Conservation (phyloP, 768 basidiomycete genomes). For the Russula olivacea region DNA sequence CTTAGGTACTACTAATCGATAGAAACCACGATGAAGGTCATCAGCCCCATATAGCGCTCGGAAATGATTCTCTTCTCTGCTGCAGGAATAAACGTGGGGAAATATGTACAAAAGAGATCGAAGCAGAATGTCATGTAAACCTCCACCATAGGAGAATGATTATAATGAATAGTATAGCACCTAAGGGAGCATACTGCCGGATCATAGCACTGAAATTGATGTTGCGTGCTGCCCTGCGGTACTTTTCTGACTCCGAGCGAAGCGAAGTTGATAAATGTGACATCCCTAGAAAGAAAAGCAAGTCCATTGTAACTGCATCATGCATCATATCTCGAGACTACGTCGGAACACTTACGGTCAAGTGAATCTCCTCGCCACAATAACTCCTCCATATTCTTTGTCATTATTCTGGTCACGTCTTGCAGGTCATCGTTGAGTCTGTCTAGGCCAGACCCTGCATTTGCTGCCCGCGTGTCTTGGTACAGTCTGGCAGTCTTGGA, state of each 20-base stretch:
- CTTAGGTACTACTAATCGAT: slow-evolving; percentile 7
- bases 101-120: slow-evolving; percentile 13
- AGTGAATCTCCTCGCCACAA: slow-evolving; percentile 97
- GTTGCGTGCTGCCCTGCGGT: slow-evolving; percentile 90
- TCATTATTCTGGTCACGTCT: slow-evolving; percentile 99
- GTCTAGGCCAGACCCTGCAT: slow-evolving; percentile 66
- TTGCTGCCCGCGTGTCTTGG: slow-evolving; percentile 85
- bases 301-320: background rate
- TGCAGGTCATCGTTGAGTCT: slow-evolving; percentile 93
- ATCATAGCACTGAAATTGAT: slow-evolving; percentile 92
- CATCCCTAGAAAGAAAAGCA: slow-evolving; percentile 61
- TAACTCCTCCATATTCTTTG: slow-evolving; percentile 99
- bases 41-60: slow-evolving; percentile 7
- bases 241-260: slow-evolving; percentile 94
- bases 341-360: slow-evolving; percentile 58
- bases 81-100: slow-evolving; percentile 2
- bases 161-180: slow-evolving; percentile 71
- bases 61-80: slow-evolving; percentile 7
- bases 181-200: slow-evolving; percentile 92
- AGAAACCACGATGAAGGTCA: background rate
- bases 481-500: slow-evolving; percentile 95
- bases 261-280: slow-evolving; percentile 92
- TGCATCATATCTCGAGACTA: background rate
- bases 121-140: slow-evolving; percentile 44
- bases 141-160: slow-evolving; percentile 77